phyloP scores from a whole-genome alignment of 2,329 filamentous ascomycete genomes.

The Elsinoe batatas region DNA sequence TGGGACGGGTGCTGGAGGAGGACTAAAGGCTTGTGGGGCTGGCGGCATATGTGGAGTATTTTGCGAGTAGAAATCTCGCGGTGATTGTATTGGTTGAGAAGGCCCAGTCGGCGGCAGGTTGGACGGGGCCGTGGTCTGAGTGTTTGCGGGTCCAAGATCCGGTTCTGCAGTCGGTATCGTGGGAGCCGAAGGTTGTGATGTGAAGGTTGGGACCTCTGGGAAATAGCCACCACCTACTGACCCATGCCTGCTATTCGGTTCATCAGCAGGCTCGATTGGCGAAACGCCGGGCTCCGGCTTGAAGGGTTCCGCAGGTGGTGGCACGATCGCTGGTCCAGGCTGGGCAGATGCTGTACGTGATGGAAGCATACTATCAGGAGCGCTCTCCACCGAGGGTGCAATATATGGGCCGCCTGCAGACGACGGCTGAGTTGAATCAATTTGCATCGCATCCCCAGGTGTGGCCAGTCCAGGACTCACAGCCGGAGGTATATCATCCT shows the following conservation, averaged over 20 bases:
- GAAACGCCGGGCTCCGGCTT: slow-evolving; percentile 40
- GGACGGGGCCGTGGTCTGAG: neutral
- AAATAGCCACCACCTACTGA: slow-evolving; percentile 52
- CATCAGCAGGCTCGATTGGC: slow-evolving; percentile 38
- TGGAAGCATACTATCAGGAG: slow-evolving; percentile 46
- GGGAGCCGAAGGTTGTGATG: slow-evolving; percentile 28
- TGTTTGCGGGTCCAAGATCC: slow-evolving; percentile 12
- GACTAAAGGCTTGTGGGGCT: slow-evolving; percentile 3
- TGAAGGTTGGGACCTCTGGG: slow-evolving; percentile 41
- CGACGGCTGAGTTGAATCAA: neutral
- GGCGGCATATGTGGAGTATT: neutral
- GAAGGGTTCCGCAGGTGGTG: slow-evolving; percentile 32
- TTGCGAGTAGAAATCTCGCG: slow-evolving; percentile 18
- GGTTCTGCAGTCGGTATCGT: slow-evolving; percentile 29
- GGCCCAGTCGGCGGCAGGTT: slow-evolving; percentile 4
- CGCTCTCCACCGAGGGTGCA: slow-evolving; percentile 51
- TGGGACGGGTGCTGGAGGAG: slow-evolving; percentile 34
- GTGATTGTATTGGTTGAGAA: slow-evolving; percentile 17
- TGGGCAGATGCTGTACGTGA: slow-evolving; percentile 23
- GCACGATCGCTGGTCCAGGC: slow-evolving; percentile 15
- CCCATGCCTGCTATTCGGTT: slow-evolving; percentile 28
- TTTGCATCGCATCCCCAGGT: neutral
- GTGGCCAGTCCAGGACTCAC: neutral
- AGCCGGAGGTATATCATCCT: slow-evolving; percentile 42
- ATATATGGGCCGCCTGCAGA: slow-evolving; percentile 19